phyloP scores from a whole-genome alignment of 208 protist genomes.

The Crithidia sp. region DNA sequence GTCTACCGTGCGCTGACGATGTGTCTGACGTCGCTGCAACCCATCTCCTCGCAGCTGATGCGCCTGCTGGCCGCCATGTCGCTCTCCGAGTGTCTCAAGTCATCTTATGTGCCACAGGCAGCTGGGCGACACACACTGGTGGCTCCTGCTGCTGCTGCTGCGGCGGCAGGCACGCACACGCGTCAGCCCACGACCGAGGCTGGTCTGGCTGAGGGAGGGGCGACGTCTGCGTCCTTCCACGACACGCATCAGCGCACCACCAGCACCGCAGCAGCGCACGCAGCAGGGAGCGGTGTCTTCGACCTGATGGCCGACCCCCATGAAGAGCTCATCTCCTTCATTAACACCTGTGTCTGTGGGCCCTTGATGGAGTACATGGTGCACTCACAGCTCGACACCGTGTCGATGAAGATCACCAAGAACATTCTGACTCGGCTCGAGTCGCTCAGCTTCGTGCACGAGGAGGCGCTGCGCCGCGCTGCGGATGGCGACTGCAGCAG shows the following conservation, averaged over 20 bases:
- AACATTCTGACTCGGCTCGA: constrained; percentile 51
- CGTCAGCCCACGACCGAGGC: not conserved
- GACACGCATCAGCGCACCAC: not conserved
- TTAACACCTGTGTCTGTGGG: constrained; percentile 58
- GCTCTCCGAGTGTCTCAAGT: constrained; percentile 36
- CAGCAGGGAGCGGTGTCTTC: constrained; percentile 8
- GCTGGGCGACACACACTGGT: not conserved
- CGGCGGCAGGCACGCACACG: not conserved
- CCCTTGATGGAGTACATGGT: constrained; percentile 64
- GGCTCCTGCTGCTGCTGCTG: not conserved
- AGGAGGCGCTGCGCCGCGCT: constrained; percentile 38
- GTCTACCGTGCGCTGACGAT: constrained; percentile 42
- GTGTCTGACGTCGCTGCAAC: constrained; percentile 39
- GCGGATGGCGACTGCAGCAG: not conserved
- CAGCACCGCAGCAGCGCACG: not conserved
- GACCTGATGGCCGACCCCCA: constrained; percentile 45
- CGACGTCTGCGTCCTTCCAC: not conserved
- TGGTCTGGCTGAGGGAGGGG: not conserved
- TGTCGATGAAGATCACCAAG: constrained; percentile 58
- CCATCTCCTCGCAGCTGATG: constrained; percentile 23
- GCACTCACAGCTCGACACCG: constrained; percentile 42
- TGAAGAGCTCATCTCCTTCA: constrained; percentile 45
- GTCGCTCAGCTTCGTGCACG: constrained; percentile 50
- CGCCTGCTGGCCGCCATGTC: constrained; percentile 19
- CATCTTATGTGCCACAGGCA: constrained; percentile 26